Conservation (phyloP, 495 filamentous ascomycete genomes). For the Echria macrotheca region DNA sequence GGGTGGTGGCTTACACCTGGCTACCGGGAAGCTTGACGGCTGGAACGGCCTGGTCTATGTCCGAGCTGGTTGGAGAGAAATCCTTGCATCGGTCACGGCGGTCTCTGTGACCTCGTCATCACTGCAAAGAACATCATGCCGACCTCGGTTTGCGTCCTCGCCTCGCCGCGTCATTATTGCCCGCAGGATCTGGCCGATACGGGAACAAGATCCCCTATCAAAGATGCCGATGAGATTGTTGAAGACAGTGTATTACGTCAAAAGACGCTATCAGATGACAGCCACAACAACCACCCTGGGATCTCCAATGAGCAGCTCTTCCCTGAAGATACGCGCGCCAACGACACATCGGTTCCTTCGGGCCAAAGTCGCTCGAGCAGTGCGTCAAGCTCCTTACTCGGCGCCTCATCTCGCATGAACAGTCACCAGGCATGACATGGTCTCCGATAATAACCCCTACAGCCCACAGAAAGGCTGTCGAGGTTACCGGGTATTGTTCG, state of each 20-base stretch:
- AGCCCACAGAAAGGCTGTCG: background rate
- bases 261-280: no score
- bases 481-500: background rate
- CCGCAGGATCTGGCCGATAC: no score
- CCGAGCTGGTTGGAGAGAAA: slow-evolving; percentile 1
- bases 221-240: no score
- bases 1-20: slow-evolving; percentile 1
- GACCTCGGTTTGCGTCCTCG: background rate
- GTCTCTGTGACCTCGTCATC: background rate
- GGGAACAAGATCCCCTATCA: no score
- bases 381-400: background rate
- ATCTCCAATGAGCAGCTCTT: no score
- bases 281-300: no score
- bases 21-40: background rate
- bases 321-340: no score
- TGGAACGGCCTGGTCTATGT: background rate
- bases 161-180: background rate
- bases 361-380: no score
- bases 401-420: background rate
- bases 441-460: no score
- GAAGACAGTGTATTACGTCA: no score
- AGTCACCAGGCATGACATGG: background rate
- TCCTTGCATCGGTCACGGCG: background rate
- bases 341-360: no score
- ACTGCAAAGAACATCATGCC: background rate